phyloP scores from a whole-genome alignment of 2,329 filamentous ascomycete genomes.

The Sporothrix globosa region DNA sequence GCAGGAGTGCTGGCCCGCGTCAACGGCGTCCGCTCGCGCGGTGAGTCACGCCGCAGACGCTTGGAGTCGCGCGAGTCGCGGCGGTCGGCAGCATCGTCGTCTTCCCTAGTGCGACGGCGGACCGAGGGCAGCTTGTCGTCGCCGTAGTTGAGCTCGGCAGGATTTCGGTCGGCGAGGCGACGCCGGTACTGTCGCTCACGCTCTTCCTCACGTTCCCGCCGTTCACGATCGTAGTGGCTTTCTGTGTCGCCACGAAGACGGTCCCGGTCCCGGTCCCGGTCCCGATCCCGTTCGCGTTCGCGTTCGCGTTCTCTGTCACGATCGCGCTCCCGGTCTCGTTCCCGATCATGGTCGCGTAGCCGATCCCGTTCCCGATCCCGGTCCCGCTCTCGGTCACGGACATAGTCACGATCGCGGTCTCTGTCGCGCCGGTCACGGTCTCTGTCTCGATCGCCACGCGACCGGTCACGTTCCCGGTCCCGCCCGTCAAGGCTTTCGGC shows the following conservation, averaged over 20 bases:
- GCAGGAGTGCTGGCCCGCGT: constrained; percentile 37
- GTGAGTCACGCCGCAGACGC: constrained; percentile 37
- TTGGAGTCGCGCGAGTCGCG: constrained; percentile 70
- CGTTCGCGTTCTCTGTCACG: constrained; percentile 41
- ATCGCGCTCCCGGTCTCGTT: constrained; percentile 50
- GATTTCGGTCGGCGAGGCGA: constrained; percentile 66
- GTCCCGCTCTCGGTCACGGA: constrained; percentile 44
- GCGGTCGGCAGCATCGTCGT: constrained; percentile 71
- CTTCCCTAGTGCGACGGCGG: constrained; percentile 67
- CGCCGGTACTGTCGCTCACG: constrained; percentile 86
- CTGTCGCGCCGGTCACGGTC: constrained; percentile 42
- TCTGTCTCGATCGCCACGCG: constrained; percentile 39
- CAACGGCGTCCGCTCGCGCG: constrained; percentile 6
- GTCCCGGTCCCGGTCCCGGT: constrained; percentile 52
- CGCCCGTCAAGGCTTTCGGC: constrained; percentile 61
- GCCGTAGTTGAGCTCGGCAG: constrained; percentile 90
- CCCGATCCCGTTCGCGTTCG: constrained; percentile 42
- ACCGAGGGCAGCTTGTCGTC: constrained; percentile 66
- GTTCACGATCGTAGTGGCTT: constrained; percentile 79
- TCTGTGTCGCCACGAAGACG: constrained; percentile 62
- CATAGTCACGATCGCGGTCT: constrained; percentile 42
- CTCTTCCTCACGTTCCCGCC: constrained; percentile 85
- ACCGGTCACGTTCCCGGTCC: constrained; percentile 39
- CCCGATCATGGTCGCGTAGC: constrained; percentile 51
- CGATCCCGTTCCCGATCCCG: constrained; percentile 43